Conservation (phyloP, 2,329 filamentous ascomycete genomes). For the Paradendryphiella salina region DNA sequence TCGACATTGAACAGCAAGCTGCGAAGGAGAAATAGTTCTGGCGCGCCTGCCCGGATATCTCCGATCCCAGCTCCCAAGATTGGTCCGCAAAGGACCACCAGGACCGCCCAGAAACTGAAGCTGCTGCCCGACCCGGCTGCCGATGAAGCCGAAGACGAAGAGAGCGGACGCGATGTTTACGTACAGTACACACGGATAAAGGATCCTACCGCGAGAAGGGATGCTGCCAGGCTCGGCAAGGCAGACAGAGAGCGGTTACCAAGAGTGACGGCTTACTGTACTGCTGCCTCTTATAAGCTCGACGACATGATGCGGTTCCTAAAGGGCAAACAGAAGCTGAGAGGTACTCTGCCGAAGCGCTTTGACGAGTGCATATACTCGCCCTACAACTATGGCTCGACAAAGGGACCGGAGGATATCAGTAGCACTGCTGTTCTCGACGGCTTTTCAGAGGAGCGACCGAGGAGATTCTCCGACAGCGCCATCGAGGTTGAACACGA, state of each 20-base stretch:
- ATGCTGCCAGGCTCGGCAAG: constrained; percentile 90
- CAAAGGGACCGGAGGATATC: constrained; percentile 46
- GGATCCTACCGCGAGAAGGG: constrained; percentile 86
- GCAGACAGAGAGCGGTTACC: constrained; percentile 86
- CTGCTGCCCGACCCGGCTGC: constrained; percentile 89
- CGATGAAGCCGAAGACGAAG: constrained; percentile 76
- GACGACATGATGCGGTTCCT: constrained; percentile 88
- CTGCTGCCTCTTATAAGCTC: constrained; percentile 86
- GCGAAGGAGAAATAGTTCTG: constrained; percentile 81
- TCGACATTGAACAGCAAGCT: constrained; percentile 85
- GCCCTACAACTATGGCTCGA: constrained; percentile 75
- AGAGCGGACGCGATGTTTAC: constrained; percentile 93
- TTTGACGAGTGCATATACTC: constrained; percentile 99
- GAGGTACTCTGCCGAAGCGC: constrained; percentile 82
- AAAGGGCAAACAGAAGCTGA: constrained; percentile 77
- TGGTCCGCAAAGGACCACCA: constrained; percentile 90
- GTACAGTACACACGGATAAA: constrained; percentile 98
- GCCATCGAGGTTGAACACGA: constrained; percentile 68
- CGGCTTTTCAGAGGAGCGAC: constrained; percentile 41
- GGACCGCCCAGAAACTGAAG: constrained; percentile 95
- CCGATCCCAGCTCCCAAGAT: constrained; percentile 66
- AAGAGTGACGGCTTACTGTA: constrained; percentile 94
- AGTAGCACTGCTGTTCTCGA: constrained; percentile 40
- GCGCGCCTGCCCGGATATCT: constrained; percentile 58
- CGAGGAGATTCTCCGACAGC: constrained; percentile 74